These are phyloP conservation scores for Pseudogymnoascus sp. DNA, from an alignment of 2,329 filamentous ascomycete genomes.

Conservation along the genomic window DNA sequence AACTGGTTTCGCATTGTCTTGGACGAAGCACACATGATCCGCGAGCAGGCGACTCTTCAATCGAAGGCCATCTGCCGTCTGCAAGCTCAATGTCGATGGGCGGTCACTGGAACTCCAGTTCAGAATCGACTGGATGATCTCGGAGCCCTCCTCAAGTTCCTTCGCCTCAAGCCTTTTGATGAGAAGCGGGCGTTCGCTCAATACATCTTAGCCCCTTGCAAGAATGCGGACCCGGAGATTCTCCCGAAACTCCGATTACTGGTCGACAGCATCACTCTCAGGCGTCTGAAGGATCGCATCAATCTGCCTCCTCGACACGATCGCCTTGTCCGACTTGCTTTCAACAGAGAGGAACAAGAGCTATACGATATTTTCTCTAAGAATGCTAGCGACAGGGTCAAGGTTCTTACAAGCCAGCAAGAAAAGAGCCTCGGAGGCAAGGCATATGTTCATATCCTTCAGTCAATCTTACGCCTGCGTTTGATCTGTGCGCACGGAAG, in stretches of 20 bases:
- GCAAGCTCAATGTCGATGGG: slow-evolving; percentile 78
- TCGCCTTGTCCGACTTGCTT: slow-evolving; percentile 62
- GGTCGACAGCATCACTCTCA: slow-evolving; percentile 88
- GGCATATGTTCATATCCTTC: slow-evolving; percentile 88
- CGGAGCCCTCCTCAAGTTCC: slow-evolving; percentile 75
- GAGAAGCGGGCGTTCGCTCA: slow-evolving; percentile 66
- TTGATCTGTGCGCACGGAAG: slow-evolving; percentile 91
- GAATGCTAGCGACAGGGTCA: slow-evolving; percentile 71
- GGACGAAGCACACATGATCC: slow-evolving; percentile 91
- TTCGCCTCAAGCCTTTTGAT: slow-evolving; percentile 78
- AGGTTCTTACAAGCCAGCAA: slow-evolving; percentile 57
- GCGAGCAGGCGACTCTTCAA: slow-evolving; percentile 71
- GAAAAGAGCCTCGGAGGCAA: slow-evolving; percentile 67
- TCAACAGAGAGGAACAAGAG: slow-evolving; percentile 62
- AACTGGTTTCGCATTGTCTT: slow-evolving; percentile 92
- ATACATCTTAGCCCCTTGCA: slow-evolving; percentile 78
- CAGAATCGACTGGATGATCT: slow-evolving; percentile 91
- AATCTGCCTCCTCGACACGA: slow-evolving; percentile 69
- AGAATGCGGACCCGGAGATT: slow-evolving; percentile 73
- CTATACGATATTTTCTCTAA: slow-evolving; percentile 80
- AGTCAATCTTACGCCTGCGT: slow-evolving; percentile 80
- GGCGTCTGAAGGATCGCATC: slow-evolving; percentile 86
- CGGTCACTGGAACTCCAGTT: slow-evolving; percentile 92
- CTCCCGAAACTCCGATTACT: slow-evolving; percentile 78
- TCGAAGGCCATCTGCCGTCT: slow-evolving; percentile 79